These are phyloP conservation scores for Tephrocybe sp. DNA, from an alignment of 768 basidiomycete genomes.

Conservation along the genomic window DNA sequence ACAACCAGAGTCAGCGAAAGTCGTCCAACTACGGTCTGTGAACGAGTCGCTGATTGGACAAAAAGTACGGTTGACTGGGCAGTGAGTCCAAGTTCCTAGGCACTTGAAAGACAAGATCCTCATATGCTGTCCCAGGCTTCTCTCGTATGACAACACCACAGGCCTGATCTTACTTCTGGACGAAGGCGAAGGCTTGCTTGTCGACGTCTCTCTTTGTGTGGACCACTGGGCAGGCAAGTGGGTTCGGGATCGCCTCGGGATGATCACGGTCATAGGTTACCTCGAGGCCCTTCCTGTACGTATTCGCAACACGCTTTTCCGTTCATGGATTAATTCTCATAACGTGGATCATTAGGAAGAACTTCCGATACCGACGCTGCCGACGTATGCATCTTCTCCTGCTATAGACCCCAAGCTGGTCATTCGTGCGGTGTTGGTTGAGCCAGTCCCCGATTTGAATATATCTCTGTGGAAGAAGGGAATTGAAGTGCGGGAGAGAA, in stretches of 20 bases:
- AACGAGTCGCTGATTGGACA: slow-evolving; percentile 37
- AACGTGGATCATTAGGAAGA: slow-evolving; percentile 22
- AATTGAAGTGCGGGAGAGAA: slow-evolving; percentile 23
- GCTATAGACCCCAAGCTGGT: slow-evolving; percentile 45
- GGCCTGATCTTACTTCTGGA: slow-evolving; percentile 51
- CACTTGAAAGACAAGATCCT: not conserved
- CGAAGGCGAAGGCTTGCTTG: slow-evolving; percentile 48
- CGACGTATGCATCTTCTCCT: slow-evolving; percentile 38
- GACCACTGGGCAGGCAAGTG: slow-evolving; percentile 40
- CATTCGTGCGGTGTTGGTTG: slow-evolving; percentile 53
- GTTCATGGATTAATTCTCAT: slow-evolving; percentile 2
- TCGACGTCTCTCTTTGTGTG: slow-evolving; percentile 57
- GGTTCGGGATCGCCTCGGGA: slow-evolving; percentile 51
- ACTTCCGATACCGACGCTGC: slow-evolving; percentile 41
- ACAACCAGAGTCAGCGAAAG: slow-evolving; percentile 47
- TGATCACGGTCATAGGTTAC: slow-evolving; percentile 57
- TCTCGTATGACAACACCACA: slow-evolving; percentile 52
- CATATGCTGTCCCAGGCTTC: slow-evolving; percentile 39
- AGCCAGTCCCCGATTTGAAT: slow-evolving; percentile 47
- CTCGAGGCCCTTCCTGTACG: slow-evolving; percentile 39
- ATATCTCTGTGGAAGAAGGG: slow-evolving; percentile 42
- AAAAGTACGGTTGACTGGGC: slow-evolving; percentile 61
- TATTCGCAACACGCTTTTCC: slow-evolving; percentile 4
- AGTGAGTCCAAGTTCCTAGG: slow-evolving; percentile 35
- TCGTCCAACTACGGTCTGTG: slow-evolving; percentile 42